Percentiles rank a stretch among this genome's conserved stretches.
Conservation (phyloP, 2,329 filamentous ascomycete genomes). For the Aureobasidium sp. region DNA sequence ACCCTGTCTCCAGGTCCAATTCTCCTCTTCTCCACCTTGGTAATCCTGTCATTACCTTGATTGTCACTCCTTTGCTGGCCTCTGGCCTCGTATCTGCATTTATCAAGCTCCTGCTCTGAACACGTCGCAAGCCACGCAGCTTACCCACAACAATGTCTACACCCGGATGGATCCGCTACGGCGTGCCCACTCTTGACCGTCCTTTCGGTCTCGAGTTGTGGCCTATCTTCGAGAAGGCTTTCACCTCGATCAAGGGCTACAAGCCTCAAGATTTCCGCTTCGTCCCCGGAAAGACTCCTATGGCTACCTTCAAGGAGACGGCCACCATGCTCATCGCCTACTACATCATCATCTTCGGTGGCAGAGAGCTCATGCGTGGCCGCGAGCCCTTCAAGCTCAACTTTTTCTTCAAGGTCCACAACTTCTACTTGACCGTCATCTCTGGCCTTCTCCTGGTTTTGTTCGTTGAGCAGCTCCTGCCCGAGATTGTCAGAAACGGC, state of each 20-base stretch:
- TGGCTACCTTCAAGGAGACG: slow-evolving; percentile 84
- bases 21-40: slow-evolving; percentile 5
- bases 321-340: slow-evolving; percentile 76
- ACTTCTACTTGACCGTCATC: slow-evolving; percentile 85
- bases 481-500: slow-evolving; percentile 71
- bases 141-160: slow-evolving; percentile 38
- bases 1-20: slow-evolving; percentile 14
- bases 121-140: not conserved
- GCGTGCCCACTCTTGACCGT: slow-evolving; percentile 73
- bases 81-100: not conserved
- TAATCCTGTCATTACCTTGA: slow-evolving; percentile 3
- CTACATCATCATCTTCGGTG: slow-evolving; percentile 90
- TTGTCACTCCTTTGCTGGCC: slow-evolving; percentile 14
- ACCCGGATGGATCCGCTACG: slow-evolving; percentile 47
- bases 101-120: not conserved
- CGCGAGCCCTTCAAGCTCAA: slow-evolving; percentile 80
- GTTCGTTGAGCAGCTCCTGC: slow-evolving; percentile 85
- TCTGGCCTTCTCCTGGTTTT: slow-evolving; percentile 73
- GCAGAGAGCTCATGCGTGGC: slow-evolving; percentile 85
- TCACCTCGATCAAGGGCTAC: slow-evolving; percentile 69
- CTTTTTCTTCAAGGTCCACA: slow-evolving; percentile 88
- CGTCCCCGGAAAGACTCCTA: slow-evolving; percentile 69
- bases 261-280: slow-evolving; percentile 82
- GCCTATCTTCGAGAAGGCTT: slow-evolving; percentile 89
- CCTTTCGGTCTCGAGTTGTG: slow-evolving; percentile 88